Percentiles rank a stretch among this genome's conserved stretches.
Conservation (phyloP, 352 stramenopile genomes). For the Phytophthora ramorum region DNA sequence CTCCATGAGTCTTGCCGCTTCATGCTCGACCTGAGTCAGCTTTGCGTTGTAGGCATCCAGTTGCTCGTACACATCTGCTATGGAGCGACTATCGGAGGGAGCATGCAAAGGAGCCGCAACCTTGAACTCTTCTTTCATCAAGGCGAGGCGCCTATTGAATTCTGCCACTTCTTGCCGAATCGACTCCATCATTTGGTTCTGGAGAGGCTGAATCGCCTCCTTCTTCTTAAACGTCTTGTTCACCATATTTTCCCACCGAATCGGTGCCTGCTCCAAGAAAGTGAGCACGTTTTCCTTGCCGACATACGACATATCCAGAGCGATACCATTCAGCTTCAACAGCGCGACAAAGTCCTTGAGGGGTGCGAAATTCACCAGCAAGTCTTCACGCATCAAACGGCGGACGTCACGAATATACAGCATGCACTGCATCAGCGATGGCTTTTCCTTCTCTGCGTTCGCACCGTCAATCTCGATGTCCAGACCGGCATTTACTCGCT, state of each 20-base stretch:
- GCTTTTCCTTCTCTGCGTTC: conserved; percentile 52
- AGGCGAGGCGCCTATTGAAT: conserved; percentile 76
- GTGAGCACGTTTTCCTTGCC: conserved; percentile 83
- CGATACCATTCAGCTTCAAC: conserved; percentile 89
- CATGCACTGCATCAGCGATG: conserved; percentile 89
- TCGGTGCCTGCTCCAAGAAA: conserved; percentile 89
- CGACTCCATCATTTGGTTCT: conserved; percentile 88
- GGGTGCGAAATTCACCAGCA: conserved; percentile 76
- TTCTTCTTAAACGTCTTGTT: conserved; percentile 96
- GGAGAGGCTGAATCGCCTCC: conserved; percentile 89
- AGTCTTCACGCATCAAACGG: conserved; percentile 82
- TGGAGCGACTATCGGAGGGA: conserved; percentile 27
- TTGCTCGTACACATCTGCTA: conserved; percentile 83
- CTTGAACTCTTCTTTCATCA: conserved; percentile 73
- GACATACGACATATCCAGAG: conserved; percentile 89
- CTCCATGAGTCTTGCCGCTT: conserved; percentile 87
- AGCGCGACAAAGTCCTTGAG: conserved; percentile 84
- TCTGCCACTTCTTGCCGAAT: conserved; percentile 77
- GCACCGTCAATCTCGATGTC: conserved; percentile 63
- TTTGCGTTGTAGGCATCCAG: conserved; percentile 90
- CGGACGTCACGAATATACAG: conserved; percentile 90
- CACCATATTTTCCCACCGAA: conserved; percentile 93
- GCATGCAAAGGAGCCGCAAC: conserved; percentile 60
- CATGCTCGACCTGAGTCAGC: conserved; percentile 79
- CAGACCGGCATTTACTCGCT: conserved; percentile 73